Evolutionary conservation across 2,329 filamentous ascomycete genomes (phyloP), one percentile per base, ranked within the genome.

Genomic region (Trichoderma asperellum): DNA sequence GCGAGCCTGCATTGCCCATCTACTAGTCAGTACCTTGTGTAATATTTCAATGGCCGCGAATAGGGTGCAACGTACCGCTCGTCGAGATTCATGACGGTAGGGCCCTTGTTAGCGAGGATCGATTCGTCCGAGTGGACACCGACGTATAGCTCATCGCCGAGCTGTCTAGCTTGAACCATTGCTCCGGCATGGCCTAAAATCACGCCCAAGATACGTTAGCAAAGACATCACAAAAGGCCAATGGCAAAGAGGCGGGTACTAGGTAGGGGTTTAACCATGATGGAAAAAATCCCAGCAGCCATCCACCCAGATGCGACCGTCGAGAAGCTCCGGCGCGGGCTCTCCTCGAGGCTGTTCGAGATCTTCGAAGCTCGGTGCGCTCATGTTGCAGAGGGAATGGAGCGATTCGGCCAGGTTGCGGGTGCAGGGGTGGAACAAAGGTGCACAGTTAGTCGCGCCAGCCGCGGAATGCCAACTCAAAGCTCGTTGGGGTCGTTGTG

Each of bases 201-300:
- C 32, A 24, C 65, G 57, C 47, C 18, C 43, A 55, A 34, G 4
- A 5, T 37, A 2, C 37, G 34, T 68, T 32, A 68, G 57, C 35
- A 61, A 60, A 52, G n/a, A 16, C 21, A 12, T 12, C n/a, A 16
- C 34, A 53, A 7, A 56, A 21, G 24, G 18, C 32, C 16, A 53
- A 35, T 58, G 49, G 63, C 14, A 5, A 6, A 21, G 27, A 56
- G 12, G 35, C 4, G 11, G 40, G 64, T 55, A 29, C 53, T 27
- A 18, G 47, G 32, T 21, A 16, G 34, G 55, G 14, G 65, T 75
- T 83, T 73, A 80, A 93, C 92, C 96, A 79, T 98, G 96, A 80
- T 99, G 96, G 82, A 94, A 96, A 82, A 99, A 99, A 84, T 99
- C 96, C 83, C 97, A 99, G 85, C 96, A 99, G 72, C 96, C 96